These are phyloP conservation scores for Stagonosporopsis rhizophila DNA, from an alignment of 2,329 filamentous ascomycete genomes.

Conservation along the genomic window DNA sequence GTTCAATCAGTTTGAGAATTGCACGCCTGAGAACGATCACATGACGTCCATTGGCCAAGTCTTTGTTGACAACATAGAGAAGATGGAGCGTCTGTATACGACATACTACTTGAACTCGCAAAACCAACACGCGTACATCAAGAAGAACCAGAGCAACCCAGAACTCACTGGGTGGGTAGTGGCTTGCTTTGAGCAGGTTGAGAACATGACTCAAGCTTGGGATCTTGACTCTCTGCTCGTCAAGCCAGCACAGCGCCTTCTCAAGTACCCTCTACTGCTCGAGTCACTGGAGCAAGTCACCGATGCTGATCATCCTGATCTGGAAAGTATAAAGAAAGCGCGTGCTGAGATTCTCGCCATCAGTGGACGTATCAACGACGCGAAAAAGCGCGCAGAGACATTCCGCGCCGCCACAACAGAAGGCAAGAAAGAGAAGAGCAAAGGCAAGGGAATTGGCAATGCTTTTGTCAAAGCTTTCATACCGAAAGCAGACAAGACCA, in stretches of 20 bases:
- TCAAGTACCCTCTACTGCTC: constrained; percentile 91
- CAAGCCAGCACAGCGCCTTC: constrained; percentile 93
- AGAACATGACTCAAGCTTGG: constrained; percentile 93
- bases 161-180: constrained; percentile 81
- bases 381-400: constrained; percentile 92
- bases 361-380: constrained; percentile 81
- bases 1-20: constrained; percentile 40
- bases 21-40: constrained; percentile 60
- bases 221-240: constrained; percentile 94
- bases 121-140: constrained; percentile 67
- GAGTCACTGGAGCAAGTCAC: constrained; percentile 81
- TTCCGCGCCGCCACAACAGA: constrained; percentile 58
- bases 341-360: constrained; percentile 72
- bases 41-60: constrained; percentile 65
- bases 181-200: constrained; percentile 90
- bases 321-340: constrained; percentile 71
- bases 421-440: constrained; percentile 47
- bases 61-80: constrained; percentile 62
- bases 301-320: constrained; percentile 82
- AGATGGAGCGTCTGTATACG: constrained; percentile 71
- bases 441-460: constrained; percentile 63
- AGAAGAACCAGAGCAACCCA: constrained; percentile 61
- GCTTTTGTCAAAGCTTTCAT: constrained; percentile 86
- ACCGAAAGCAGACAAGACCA: constrained; percentile 85
- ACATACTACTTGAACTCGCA: constrained; percentile 71